Evolutionary conservation across 805 yeast genomes (phyloP), one percentile per base, ranked within the genome.

Genomic region (Candida germanica): DNA sequence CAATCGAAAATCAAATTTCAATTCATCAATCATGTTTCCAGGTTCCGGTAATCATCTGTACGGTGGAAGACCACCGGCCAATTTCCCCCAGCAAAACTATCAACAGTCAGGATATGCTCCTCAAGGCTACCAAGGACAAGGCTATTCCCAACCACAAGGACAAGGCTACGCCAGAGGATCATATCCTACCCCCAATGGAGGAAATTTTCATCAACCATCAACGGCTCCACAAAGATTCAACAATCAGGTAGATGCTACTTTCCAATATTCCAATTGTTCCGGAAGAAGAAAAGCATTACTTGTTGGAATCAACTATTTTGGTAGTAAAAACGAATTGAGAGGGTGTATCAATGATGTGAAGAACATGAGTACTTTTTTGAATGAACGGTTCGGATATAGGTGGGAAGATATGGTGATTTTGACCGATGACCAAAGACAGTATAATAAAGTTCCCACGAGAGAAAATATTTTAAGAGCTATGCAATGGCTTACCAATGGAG

Each of bases 311-410:
- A 63, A 63, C 48, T 63, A 63, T 41, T 43, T 55, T 31, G 62
- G 64, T 14, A 36, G 53, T 26, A 43, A 42, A 19, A 59, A 55
- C 46, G 59, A 52, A 34, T 53, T 63, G 42, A 49, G 55, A 17
- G 69, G 69, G 8, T 63, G 69, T 36, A 59, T 63, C 41, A 63
- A 63, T 39, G 69, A 63, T 43, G 66, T 61, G 26, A 61, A 61
- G 46, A 63, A 60, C 43, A 59, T 63, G 67, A 49, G 59, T 40
- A 37, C 31, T 13, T 63, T 61, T 39, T 53, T 63, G 42, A 52
- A 49, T 26, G 42, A 46, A 14, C 36, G 51, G 7, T 61, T 46
- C 44, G 67, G 67, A 3, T 63, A 61, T 42, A 38, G 46, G 14
- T 56, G 56, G 54, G 66, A 63, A 16, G 65, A 63, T 38, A 63